Evolutionary conservation across 768 basidiomycete genomes (phyloP), one percentile per base, ranked within the genome.

Genomic region (Kwoniella dejecticola): DNA sequence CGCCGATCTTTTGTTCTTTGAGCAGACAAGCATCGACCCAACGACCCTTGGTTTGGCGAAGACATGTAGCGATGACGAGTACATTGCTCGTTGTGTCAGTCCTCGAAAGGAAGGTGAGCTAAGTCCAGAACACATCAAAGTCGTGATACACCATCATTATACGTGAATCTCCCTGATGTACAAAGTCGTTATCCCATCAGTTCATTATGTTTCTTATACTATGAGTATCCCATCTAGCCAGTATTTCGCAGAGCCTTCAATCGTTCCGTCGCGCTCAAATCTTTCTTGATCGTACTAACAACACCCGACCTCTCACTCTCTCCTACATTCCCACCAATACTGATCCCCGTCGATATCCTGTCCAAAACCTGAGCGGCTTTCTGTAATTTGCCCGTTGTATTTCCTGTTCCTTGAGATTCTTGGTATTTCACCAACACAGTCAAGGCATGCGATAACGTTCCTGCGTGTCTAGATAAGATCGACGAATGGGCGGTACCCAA

Each of bases 221-320:
- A n/a, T n/a, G n/a, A n/a, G n/a, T n/a, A n/a, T n/a, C n/a, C n/a
- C n/a, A n/a, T n/a, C n/a, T n/a, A 31, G 30, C 42, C 23, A 11
- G 17, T 49, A 38, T 31, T n/a, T 29, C 52, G 42, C 38, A 68
- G 50, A 41, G 54, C 41, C 52, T 57, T 66, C 21, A 70, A 26
- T 24, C 67, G 46, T 36, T 73, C 69, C 33, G 69, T 63, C 15
- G 71, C 71, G 2, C 31, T 19, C 59, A 70, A 45, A 60, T 73
- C 71, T 30, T 21, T 62, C 27, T 44, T 61, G 12, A 70, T 49
- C 33, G 8, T 54, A 17, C 38, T 49, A 5, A 72, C 26, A 17
- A 67, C n/a, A 13, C 3, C 38, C 45, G 36, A 30, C 29, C 49
- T 69, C 26, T 58, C 59, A 5, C 11, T 40, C 3, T 42, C 11